Evolutionary conservation across 805 yeast species (phyloP).

Genomic region (Cyberlindnera amylophila): DNA sequence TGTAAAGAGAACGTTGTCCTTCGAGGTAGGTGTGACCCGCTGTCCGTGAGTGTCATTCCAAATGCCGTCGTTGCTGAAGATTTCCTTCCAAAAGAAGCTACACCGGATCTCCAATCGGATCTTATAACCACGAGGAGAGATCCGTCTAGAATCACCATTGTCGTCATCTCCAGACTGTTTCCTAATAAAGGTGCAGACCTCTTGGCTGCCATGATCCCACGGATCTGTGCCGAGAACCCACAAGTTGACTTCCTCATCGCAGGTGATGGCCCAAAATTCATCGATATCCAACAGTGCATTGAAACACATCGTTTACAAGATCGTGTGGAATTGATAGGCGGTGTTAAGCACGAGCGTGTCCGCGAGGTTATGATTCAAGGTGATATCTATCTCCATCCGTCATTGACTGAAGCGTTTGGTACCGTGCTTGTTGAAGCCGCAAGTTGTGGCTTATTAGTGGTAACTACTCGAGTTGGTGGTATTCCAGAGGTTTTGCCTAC

Average conservation of each 20-base stretch:
- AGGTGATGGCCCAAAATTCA: conserved; percentile 95
- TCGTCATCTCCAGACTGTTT: conserved; percentile 84
- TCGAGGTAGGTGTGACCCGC: conserved; percentile 78
- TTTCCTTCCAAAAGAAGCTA: conserved; percentile 48
- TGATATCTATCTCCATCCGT: conserved; percentile 88
- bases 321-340: conserved; percentile 79
- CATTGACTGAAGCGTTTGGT: conserved; percentile 96
- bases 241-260: conserved; percentile 81
- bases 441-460: conserved; percentile 88
- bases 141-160: conserved; percentile 59
- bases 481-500: conserved; percentile 93
- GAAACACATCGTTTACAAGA: conserved; percentile 84
- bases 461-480: conserved; percentile 95
- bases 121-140: conserved; percentile 26
- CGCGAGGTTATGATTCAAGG: conserved; percentile 91
- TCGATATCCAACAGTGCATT: conserved; percentile 93
- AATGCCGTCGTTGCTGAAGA: conserved; percentile 89
- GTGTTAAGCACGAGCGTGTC: conserved; percentile 88
- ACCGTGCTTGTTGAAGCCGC: conserved; percentile 98
- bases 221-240: conserved; percentile 60
- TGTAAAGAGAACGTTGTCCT: conserved; percentile 94
- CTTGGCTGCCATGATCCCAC: conserved; percentile 78
- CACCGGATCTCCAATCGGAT: conserved; percentile 1
- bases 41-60: conserved; percentile 83
- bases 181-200: conserved; percentile 97